A percentile compares a stretch with the other conserved stretches of the same genome.
These are phyloP conservation scores for Zangia roseola DNA, from an alignment of 768 basidiomycete species.

Conservation along the genomic window DNA sequence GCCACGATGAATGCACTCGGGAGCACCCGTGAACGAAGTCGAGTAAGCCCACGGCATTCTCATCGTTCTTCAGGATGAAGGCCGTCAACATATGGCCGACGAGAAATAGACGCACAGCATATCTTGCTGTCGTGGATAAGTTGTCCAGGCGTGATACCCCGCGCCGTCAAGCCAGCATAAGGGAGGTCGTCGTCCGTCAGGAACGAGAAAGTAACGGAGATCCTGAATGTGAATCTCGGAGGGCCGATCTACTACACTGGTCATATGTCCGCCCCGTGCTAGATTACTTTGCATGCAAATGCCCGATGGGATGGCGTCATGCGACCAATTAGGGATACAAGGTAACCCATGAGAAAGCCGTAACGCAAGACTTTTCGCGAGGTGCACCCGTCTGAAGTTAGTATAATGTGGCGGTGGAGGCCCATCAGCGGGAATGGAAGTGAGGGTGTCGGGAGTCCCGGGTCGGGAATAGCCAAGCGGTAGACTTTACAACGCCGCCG, in stretches of 20 bases:
- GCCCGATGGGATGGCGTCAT: not conserved
- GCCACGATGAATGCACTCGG: not conserved
- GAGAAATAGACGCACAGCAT: no score
- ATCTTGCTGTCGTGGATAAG: not conserved
- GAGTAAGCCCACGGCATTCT: not conserved
- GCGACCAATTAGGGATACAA: not conserved
- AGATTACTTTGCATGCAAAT: not conserved
- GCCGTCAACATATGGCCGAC: no score
- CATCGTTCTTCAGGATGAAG: conserved; percentile 12
- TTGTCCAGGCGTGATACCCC: not conserved
- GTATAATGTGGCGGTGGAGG: no score
- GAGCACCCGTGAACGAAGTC: not conserved
- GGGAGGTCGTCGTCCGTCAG: no score
- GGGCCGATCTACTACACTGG: not conserved
- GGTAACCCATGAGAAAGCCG: not conserved
- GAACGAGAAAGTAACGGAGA: not conserved
- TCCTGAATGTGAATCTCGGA: not conserved
- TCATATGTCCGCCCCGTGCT: not conserved
- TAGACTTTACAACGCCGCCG: no score
- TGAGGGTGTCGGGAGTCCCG: no score
- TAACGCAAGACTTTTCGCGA: no score
- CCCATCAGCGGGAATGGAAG: no score
- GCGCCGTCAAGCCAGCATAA: not conserved
- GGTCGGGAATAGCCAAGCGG: no score
- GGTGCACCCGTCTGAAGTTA: no score